Base-by-base conservation (phyloP, 805 yeast species). In the Starmerella davenportii region DNA sequence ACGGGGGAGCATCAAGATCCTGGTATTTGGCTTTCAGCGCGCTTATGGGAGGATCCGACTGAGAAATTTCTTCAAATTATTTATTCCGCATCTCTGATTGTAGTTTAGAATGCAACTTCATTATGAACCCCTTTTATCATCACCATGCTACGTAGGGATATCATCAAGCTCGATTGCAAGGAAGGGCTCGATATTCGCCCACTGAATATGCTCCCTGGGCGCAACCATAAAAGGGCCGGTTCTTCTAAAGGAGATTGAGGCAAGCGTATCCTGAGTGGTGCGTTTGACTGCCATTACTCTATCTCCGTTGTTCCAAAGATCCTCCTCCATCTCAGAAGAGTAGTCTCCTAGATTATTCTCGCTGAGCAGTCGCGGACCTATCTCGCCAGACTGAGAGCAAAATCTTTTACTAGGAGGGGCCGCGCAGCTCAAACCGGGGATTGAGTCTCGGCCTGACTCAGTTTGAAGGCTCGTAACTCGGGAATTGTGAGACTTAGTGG, bases 21-120 rank as follows among this genome's bases (percentile, higher is more conserved):
- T 84, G 94, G 93, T 75, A 85, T 11, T 62, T 84, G 45, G 74
- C 93, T 0, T 79, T 70, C 47, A 65, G 80, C 34, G 93, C 61
- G 14, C 54, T 53, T 5, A 44, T 55, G 17, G 49, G 48, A 8
- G 51, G 53, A 14, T 9, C 34, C n/a, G n/a, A n/a, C n/a, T n/a
- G n/a, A n/a, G n/a, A n/a, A n/a, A n/a, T n/a, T n/a, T n/a, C n/a
- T n/a, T n/a, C n/a, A n/a, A n/a, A n/a, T n/a, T n/a, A n/a, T n/a
- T n/a, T n/a, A n/a, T n/a, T n/a, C n/a, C n/a, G n/a, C n/a, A n/a
- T n/a, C n/a, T n/a, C n/a, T n/a, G n/a, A n/a, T n/a, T n/a, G n/a
- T n/a, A n/a, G n/a, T n/a, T n/a, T n/a, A n/a, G n/a, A n/a, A n/a
- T n/a, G n/a, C n/a, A n/a, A n/a, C n/a, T n/a, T n/a, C n/a, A n/a